Evolutionary conservation across 495 filamentous ascomycete species (phyloP).

Genomic region (Aspergillus heteromorphus): DNA sequence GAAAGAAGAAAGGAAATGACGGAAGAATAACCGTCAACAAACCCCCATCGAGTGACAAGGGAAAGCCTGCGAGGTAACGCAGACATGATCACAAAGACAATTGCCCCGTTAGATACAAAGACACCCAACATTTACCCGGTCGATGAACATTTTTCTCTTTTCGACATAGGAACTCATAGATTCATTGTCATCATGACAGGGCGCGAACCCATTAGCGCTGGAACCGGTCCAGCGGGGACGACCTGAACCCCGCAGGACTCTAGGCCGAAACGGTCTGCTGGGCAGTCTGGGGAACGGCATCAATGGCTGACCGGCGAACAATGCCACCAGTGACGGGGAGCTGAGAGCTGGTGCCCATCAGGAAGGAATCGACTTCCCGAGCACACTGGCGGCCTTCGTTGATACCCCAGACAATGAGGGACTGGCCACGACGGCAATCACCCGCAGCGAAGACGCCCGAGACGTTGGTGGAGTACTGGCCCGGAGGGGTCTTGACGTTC

Average conservation of each 20-base stretch:
- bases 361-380: slow-evolving; percentile 88
- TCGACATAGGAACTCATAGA: slow-evolving; percentile 15
- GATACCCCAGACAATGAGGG: slow-evolving; percentile 98
- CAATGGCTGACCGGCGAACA: slow-evolving; percentile 67
- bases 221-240: slow-evolving; percentile 13
- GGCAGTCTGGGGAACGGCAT: slow-evolving; percentile 33
- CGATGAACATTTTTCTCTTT: slow-evolving; percentile 12
- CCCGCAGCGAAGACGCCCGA: slow-evolving; percentile 91
- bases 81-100: slow-evolving; percentile 6
- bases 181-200: slow-evolving; percentile 16
- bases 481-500: slow-evolving; percentile 95
- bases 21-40: slow-evolving; percentile 1
- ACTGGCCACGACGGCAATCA: slow-evolving; percentile 95
- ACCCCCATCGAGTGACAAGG: background rate
- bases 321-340: slow-evolving; percentile 95
- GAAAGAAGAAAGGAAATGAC: too few relatives aligned
- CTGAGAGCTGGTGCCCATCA: slow-evolving; percentile 67
- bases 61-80: background rate
- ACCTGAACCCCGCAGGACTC: background rate
- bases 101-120: slow-evolving; percentile 2
- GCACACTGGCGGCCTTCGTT: slow-evolving; percentile 95
- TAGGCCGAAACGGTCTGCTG: slow-evolving; percentile 30
- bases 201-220: slow-evolving; percentile 7
- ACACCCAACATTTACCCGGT: slow-evolving; percentile 5
- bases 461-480: slow-evolving; percentile 83